Base-by-base conservation (phyloP, 2,329 filamentous ascomycete species). In the Phaeosphaeriaceae sp. region DNA sequence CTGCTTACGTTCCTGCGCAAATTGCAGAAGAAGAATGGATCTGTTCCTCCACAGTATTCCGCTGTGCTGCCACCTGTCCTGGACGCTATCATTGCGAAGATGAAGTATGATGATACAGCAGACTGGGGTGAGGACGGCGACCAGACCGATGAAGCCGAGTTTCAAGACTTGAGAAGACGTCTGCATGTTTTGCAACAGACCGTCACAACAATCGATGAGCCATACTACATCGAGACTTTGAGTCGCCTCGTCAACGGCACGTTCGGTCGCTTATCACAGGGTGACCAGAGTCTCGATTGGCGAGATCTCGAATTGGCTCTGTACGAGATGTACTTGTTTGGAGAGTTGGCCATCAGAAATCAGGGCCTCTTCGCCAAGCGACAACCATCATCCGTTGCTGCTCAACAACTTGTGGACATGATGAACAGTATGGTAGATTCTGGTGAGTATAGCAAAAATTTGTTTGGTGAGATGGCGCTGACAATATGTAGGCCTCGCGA, bases 381-480 rank as follows among this genome's bases (percentile, higher is more conserved):
- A 64, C 89, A 91, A 70, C 92, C 94, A 8, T 92, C 91, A 17
- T 90, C 88, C 55, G 84, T 89, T 46, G 93, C 94, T 49, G 89
- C 92, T 6, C 91, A 94, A 77, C 88, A 92, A 64, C 83, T 99
- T 57, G 87, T 94, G 58, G 89, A 89, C 60, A 97, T 99, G 91
- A 97, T 99, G 91, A 86, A 88, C 69, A 94, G 92, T 80, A 94
- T 99, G 92, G 91, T 98, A 55, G 90, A 95, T 76, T 97, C 93
- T 65, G 90, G 92, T 94, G 83, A 77, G 88, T 59, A 32, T 24
- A 28, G 22, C 19, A 26, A n/a, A 11, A 43, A 47, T 21, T 9
- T 15, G 3, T n/a, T 5, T 28, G 11, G 28, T 24, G 23, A n/a
- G 7, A 24, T 52, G 30, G 23, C 4, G 21, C 65, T 75, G 19